Base-by-base conservation (phyloP, 257 asterid genomes). In the Schizonepeta tenuifolia region DNA sequence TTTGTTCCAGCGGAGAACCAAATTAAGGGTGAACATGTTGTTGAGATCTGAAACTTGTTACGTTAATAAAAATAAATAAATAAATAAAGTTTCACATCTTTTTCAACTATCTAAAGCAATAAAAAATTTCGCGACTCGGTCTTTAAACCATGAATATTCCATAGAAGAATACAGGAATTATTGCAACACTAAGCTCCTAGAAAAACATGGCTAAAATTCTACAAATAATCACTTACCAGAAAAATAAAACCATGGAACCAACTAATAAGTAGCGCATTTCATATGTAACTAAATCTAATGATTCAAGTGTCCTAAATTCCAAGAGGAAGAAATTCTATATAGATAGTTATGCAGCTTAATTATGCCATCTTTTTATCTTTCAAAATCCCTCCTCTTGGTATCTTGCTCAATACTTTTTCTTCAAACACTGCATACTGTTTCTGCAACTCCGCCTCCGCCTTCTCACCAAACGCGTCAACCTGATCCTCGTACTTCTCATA, bases 401-500 rank as follows among this genome's bases (percentile, higher is more conserved):
- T 83, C 81, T 86, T 90, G 76, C 93, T 82, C 44, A 90, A 67
- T 1, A 90, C 93, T 67, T 83, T 86, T 3, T 79, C 83, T 59
- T 90, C 88, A 50, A 90, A 85, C 20, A 85, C 90, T 0, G 81
- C 89, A 26, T 81, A 90, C 65, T 65, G 95, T 75, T 90, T 90
- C 87, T 83, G 75, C 71, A 90, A 55, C 83, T 85, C 93, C 0
- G 66, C 83, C 51, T 82, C 56, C 28, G 90, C 93, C 83, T 82
- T 88, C 89, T 86, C 89, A 0, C 76, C 88, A 62, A 73, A 85
- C 3, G 86, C 33, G 47, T 88, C 95, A 35, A 90, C 86, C 54
- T 86, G 79, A 76, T 86, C 84, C 60, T 86, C 95, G 24, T 90
- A 86, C 77, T 88, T 90, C 71, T 90, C 90, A 22, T 90, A 88